Evolutionary conservation across 805 yeast genomes (phyloP).

Genomic region (Yamadazyma laniorum): DNA sequence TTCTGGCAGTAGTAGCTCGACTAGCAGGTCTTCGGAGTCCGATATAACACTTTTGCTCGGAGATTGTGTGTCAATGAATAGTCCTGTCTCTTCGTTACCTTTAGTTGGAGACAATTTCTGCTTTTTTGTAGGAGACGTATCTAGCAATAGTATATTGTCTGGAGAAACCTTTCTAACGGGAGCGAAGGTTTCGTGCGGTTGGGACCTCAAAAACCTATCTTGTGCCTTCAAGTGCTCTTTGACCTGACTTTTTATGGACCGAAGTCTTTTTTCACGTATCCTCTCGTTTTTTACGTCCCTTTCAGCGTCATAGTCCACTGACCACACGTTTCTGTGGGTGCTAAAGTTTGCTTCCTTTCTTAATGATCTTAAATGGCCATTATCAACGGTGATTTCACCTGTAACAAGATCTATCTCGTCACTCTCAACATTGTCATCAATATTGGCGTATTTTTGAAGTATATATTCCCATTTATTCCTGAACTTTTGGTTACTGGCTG

Average conservation of each 20-base stretch:
- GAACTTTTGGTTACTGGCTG: slow-evolving; percentile 28
- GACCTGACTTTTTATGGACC: slow-evolving; percentile 14
- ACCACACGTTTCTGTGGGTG: slow-evolving; percentile 33
- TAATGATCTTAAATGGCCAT: slow-evolving; percentile 65
- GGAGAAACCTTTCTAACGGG: slow-evolving; percentile 11
- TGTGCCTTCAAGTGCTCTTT: slow-evolving; percentile 17
- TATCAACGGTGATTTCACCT: slow-evolving; percentile 61
- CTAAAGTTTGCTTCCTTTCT: slow-evolving; percentile 5
- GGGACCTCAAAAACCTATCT: slow-evolving; percentile 2
- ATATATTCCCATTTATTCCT: slow-evolving; percentile 49
- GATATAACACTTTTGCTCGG: not conserved
- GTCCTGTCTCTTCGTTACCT: not conserved
- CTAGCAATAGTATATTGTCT: slow-evolving; percentile 24
- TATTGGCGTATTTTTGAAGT: slow-evolving; percentile 48
- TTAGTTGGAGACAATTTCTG: slow-evolving; percentile 14
- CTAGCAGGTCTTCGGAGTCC: slow-evolving; percentile 8
- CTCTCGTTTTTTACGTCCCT: slow-evolving; percentile 14
- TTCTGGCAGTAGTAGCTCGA: not conserved
- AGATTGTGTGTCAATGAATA: not conserved
- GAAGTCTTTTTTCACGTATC: slow-evolving; percentile 11
- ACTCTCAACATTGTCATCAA: slow-evolving; percentile 51
- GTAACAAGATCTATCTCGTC: slow-evolving; percentile 65
- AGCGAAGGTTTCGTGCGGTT: not conserved
- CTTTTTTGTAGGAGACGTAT: slow-evolving; percentile 32
- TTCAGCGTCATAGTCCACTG: slow-evolving; percentile 30